These are phyloP conservation scores for Parastagonospora nodorum DNA, from an alignment of 2,329 filamentous ascomycete genomes.

Conservation along the genomic window DNA sequence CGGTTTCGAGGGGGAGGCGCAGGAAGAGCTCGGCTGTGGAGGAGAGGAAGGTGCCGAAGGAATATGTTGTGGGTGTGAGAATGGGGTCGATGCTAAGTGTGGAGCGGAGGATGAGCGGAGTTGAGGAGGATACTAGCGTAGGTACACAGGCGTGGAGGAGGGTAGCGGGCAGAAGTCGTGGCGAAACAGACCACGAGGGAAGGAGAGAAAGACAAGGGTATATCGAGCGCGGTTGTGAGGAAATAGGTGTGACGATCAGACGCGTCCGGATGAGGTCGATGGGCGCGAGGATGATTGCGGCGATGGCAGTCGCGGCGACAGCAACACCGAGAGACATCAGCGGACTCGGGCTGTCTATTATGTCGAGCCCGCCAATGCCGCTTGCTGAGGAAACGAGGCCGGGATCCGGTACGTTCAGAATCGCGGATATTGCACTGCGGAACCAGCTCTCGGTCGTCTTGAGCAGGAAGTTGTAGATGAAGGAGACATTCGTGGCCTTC, in stretches of 20 bases:
- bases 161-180: constrained; percentile 78
- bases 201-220: constrained; percentile 77
- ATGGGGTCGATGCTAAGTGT: constrained; percentile 83
- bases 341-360: constrained; percentile 80
- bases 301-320: constrained; percentile 67
- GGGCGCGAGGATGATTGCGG: constrained; percentile 81
- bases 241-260: constrained; percentile 83
- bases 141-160: constrained; percentile 84
- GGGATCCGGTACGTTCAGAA: constrained; percentile 87
- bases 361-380: constrained; percentile 71
- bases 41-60: constrained; percentile 78
- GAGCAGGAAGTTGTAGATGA: constrained; percentile 85
- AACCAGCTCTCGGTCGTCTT: constrained; percentile 92
- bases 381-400: constrained; percentile 58
- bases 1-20: constrained; percentile 89
- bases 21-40: constrained; percentile 81
- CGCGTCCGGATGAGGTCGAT: constrained; percentile 87
- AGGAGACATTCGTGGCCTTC: constrained; percentile 91
- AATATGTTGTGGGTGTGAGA: constrained; percentile 80
- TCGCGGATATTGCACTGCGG: constrained; percentile 83
- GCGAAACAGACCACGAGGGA: constrained; percentile 70
- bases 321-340: constrained; percentile 78
- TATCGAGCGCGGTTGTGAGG: constrained; percentile 75
- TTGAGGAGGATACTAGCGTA: constrained; percentile 79
- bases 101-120: constrained; percentile 84